Base-by-base conservation (phyloP, 257 asterid genomes). In the Mentha longifolia region DNA sequence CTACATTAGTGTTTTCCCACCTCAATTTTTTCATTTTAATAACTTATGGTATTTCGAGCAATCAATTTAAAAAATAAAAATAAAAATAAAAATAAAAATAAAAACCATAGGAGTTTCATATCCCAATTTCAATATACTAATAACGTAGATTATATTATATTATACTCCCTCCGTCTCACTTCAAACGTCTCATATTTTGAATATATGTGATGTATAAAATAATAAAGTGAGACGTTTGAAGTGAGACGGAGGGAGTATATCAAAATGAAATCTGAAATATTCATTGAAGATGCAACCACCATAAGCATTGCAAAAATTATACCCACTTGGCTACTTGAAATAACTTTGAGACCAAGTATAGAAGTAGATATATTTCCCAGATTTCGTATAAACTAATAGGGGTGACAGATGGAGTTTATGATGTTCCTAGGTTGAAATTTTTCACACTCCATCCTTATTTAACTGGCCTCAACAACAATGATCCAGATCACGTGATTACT, bases 361-460 rank as follows among this genome's bases (percentile, higher is more conserved):
- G 20, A 61, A 14, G 62, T 61, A 30, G 45, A 51, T 9, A 55
- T 64, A 22, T 35, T 17, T 13, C 12, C 39, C 20, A 8, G 7
- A 49, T 64, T 76, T 62, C 33, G 28, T 52, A 51, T 61, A 57
- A 66, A 60, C 49, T 50, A 35, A 54, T 65, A 35, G 70, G 39
- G 15, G 50, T 56, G 76, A 69, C 61, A 69, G 37, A 61, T 61
- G 74, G 37, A 46, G 66, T 16, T 49, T 12, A 45, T 71, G 43
- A 61, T 49, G 35, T 56, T 71, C 74, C 73, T 66, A 57, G 70
- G 71, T 54, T 71, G 59, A 71, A 71, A 68, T 45, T 51, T 51
- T 70, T 54, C 72, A 72, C 60, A 74, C 80, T 61, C 75, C 72
- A 65, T 71, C 75, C 41, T 43, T 56, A 73, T 70, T 65, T 47